A percentile compares a stretch with the other conserved stretches of the same genome.
phyloP scores from a whole-genome alignment of 1,284 basidiomycete genomes.

The Caloboletus firmus region DNA sequence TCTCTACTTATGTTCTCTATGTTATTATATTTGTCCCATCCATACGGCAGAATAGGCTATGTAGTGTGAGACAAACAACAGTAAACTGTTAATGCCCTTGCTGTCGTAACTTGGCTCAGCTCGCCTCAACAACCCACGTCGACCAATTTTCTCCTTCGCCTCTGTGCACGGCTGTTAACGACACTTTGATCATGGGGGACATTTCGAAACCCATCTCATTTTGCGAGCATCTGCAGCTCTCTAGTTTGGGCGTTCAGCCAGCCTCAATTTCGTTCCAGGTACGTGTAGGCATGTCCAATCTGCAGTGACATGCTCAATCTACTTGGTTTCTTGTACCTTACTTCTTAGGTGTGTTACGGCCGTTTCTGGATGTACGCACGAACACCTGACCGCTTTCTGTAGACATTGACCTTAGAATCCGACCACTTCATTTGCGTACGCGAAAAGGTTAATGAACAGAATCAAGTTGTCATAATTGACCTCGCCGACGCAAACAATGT shows the following conservation, averaged over 20 bases:
- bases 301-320: constrained; percentile 31
- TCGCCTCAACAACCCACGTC: constrained; percentile 27
- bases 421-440: constrained; percentile 96
- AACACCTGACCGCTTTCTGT: constrained; percentile 12
- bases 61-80: constrained; percentile 31
- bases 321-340: constrained; percentile 17
- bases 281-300: constrained; percentile 38
- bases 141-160: constrained; percentile 17
- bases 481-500: constrained; percentile 95
- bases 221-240: constrained; percentile 90
- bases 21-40: background rate
- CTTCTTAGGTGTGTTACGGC: constrained; percentile 20
- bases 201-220: constrained; percentile 74
- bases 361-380: background rate
- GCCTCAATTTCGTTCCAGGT: constrained; percentile 97
- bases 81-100: constrained; percentile 31
- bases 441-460: constrained; percentile 86
- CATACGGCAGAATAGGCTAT: constrained; percentile 1
- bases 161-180: constrained; percentile 18
- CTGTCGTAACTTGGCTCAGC: constrained; percentile 10
- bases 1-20: background rate
- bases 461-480: constrained; percentile 98
- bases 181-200: constrained; percentile 40
- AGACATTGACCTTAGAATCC: constrained; percentile 92
- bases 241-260: constrained; percentile 93